phyloP scores from a whole-genome alignment of 73 alveolate species.

The Symbiodinium natans region DNA sequence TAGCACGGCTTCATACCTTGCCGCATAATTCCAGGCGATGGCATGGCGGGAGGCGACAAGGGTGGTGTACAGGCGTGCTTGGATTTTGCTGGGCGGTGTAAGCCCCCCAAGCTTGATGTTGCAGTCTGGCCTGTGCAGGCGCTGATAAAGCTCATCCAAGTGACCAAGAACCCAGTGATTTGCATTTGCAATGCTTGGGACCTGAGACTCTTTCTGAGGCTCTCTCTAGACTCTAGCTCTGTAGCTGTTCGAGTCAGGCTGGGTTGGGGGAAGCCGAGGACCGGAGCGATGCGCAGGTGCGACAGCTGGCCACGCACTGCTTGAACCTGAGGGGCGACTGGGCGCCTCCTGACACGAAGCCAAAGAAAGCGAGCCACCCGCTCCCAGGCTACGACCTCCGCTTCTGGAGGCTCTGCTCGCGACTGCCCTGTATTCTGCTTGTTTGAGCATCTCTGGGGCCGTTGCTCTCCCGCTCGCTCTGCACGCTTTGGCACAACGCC shows the following conservation, averaged over 20 bases:
- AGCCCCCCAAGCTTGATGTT: background rate
- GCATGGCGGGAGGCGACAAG: constrained; percentile 98
- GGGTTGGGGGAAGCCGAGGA: too few relatives aligned
- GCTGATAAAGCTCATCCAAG: constrained; percentile 51
- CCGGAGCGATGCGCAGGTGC: constrained; percentile 96
- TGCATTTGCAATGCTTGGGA: constrained; percentile 96
- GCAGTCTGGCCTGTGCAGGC: background rate
- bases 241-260: too few relatives aligned
- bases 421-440: background rate
- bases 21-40: too few relatives aligned
- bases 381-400: constrained; percentile 48
- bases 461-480: too few relatives aligned
- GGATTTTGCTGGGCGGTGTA: too few relatives aligned
- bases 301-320: constrained; percentile 97
- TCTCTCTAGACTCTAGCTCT: too few relatives aligned
- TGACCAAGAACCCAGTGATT: constrained; percentile 98
- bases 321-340: constrained; percentile 62
- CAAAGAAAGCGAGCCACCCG: background rate
- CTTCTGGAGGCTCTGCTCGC: background rate
- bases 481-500: too few relatives aligned
- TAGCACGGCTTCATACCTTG: too few relatives aligned
- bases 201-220: too few relatives aligned
- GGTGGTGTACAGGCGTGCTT: constrained; percentile 97
- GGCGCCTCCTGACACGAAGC: too few relatives aligned
- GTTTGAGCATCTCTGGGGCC: background rate